A percentile compares a stretch with the other conserved stretches of the same genome.
These are phyloP conservation scores for Perkinsus olseni DNA, from an alignment of 169 alveolate species.

Conservation along the genomic window DNA sequence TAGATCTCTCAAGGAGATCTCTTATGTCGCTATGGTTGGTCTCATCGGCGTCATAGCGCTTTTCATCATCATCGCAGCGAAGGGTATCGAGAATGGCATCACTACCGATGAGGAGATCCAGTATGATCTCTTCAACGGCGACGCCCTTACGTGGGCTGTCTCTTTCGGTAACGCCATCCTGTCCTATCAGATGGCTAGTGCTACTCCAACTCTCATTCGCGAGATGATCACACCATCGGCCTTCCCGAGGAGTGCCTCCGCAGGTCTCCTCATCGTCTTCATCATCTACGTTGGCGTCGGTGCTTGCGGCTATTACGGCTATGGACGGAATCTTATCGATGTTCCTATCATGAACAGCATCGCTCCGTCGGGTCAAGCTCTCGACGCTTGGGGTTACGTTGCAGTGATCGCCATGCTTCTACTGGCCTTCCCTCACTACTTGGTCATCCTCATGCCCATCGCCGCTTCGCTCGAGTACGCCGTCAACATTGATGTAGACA, in stretches of 20 bases:
- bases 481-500: neutral
- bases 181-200: neutral
- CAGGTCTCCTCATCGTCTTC: neutral
- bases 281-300: neutral
- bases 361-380: neutral
- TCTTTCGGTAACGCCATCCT: neutral
- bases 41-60: neutral
- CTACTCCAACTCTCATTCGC: neutral
- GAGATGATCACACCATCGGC: neutral
- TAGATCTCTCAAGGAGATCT: neutral
- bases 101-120: neutral
- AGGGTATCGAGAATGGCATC: neutral
- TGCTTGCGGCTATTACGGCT: neutral
- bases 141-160: neutral
- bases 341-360: neutral
- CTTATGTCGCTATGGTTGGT: neutral
- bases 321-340: neutral
- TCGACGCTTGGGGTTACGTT: neutral
- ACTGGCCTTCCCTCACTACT: neutral
- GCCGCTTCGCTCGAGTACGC: neutral
- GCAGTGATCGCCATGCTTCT: constrained; percentile 2
- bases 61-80: neutral
- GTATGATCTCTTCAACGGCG: neutral
- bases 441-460: neutral
- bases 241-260: neutral